Conservation (phyloP, 129 eudicot genomes). For the Gnaphalium uliginosum region DNA sequence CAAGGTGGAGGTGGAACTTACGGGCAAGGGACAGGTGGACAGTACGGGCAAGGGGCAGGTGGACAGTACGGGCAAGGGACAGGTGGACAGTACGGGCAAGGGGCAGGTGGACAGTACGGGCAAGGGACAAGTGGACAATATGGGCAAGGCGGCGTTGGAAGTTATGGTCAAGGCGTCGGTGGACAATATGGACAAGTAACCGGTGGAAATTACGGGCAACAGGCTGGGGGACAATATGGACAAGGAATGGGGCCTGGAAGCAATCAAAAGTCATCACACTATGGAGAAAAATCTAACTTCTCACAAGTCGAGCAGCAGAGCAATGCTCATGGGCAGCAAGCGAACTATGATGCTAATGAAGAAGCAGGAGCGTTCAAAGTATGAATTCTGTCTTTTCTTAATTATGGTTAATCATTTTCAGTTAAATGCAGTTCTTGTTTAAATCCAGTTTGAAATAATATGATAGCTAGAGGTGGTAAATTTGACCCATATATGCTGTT, state of each 20-base stretch:
- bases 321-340: conserved; percentile 36
- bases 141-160: conserved; percentile 17
- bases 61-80: conserved; percentile 20
- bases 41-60: conserved; percentile 2
- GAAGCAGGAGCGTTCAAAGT: conserved; percentile 42
- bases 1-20: conserved; percentile 21
- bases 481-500: not conserved
- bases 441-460: too few relatives aligned
- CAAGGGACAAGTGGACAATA: conserved; percentile 22
- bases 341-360: conserved; percentile 33
- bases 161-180: conserved; percentile 15
- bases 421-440: not conserved
- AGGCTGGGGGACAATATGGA: conserved; percentile 30
- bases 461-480: not conserved
- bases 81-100: too few relatives aligned
- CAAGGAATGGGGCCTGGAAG: conserved; percentile 27
- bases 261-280: conserved; percentile 28
- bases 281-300: conserved; percentile 37
- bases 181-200: conserved; percentile 38
- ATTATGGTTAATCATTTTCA: not conserved
- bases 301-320: conserved; percentile 36
- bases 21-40: conserved; percentile 31
- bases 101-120: conserved; percentile 29
- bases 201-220: conserved; percentile 36
- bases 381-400: conserved; percentile 33